phyloP scores from a whole-genome alignment of 2,329 filamentous ascomycete species.

The Zalaria sp. region DNA sequence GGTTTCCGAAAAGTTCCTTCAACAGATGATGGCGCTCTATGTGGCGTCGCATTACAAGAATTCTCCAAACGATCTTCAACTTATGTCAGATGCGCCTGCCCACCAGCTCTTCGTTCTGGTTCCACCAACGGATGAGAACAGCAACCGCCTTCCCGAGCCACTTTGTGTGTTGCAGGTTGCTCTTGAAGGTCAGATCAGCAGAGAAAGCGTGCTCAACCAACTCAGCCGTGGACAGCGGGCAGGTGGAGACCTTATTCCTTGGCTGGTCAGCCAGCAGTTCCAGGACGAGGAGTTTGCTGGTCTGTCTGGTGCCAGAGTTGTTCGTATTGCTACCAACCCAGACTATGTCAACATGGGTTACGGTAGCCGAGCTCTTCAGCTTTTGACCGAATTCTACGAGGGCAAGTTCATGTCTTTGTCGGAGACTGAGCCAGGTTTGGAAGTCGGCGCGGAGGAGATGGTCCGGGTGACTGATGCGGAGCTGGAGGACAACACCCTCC shows the following conservation, averaged over 20 bases:
- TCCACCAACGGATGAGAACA: constrained; percentile 65
- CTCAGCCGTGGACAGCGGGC: constrained; percentile 79
- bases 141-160: constrained; percentile 73
- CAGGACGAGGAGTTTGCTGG: constrained; percentile 94
- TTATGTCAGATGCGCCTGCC: constrained; percentile 95
- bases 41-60: constrained; percentile 98
- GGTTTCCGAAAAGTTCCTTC: constrained; percentile 90
- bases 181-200: constrained; percentile 87
- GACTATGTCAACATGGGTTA: constrained; percentile 91
- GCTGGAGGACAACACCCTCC: constrained; percentile 57
- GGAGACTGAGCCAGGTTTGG: constrained; percentile 44
- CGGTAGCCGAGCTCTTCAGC: constrained; percentile 72
- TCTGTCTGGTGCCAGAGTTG: constrained; percentile 79
- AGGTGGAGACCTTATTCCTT: constrained; percentile 87
- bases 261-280: constrained; percentile 95
- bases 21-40: constrained; percentile 96
- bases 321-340: constrained; percentile 91
- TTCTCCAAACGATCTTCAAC: constrained; percentile 90
- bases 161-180: constrained; percentile 91
- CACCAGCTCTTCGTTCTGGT: constrained; percentile 94
- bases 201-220: constrained; percentile 79
- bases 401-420: constrained; percentile 78
- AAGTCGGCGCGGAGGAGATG: constrained; percentile 40
- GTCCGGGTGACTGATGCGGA: constrained; percentile 71
- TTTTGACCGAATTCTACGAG: constrained; percentile 86